These are phyloP conservation scores for Apiotrichum laibachii DNA, from an alignment of 1,284 basidiomycete species.

Conservation along the genomic window DNA sequence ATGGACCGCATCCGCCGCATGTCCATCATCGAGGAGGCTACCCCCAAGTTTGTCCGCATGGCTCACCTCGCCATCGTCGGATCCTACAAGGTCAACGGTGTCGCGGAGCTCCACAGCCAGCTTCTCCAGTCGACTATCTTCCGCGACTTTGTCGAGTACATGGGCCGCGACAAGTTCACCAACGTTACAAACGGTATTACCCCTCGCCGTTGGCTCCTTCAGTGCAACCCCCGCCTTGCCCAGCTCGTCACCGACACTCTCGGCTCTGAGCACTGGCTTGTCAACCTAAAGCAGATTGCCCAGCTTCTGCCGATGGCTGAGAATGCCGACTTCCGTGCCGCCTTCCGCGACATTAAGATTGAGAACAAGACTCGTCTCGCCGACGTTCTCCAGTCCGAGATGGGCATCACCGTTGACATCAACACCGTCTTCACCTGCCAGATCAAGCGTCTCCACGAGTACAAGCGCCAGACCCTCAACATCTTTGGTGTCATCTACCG, in stretches of 20 bases:
- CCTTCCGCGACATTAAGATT: constrained; percentile 79
- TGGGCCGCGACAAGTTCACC: constrained; percentile 50
- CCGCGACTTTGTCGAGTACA: constrained; percentile 68
- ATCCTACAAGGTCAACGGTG: constrained; percentile 76
- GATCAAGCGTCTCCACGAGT: constrained; percentile 70
- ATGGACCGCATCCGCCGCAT: constrained; percentile 73
- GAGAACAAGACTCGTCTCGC: constrained; percentile 79
- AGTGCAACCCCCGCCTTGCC: constrained; percentile 85
- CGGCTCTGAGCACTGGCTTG: constrained; percentile 77
- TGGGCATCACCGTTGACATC: constrained; percentile 66
- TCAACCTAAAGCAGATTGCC: constrained; percentile 44
- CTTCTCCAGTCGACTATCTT: constrained; percentile 66
- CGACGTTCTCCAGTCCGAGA: constrained; percentile 67
- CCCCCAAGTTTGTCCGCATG: constrained; percentile 83
- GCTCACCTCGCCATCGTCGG: constrained; percentile 64
- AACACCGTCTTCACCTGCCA: constrained; percentile 87
- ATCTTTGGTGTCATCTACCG: constrained; percentile 73
- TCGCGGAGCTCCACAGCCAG: constrained; percentile 71
- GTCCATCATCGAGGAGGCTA: constrained; percentile 86
- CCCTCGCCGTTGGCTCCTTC: constrained; percentile 68
- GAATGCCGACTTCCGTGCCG: constrained; percentile 67
- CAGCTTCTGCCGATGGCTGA: constrained; percentile 60
- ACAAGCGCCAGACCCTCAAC: constrained; percentile 62
- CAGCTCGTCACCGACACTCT: constrained; percentile 77
- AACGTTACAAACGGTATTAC: constrained; percentile 45